Base-by-base conservation (phyloP, 2,329 filamentous ascomycete species). In the Nannizzia gypsea region DNA sequence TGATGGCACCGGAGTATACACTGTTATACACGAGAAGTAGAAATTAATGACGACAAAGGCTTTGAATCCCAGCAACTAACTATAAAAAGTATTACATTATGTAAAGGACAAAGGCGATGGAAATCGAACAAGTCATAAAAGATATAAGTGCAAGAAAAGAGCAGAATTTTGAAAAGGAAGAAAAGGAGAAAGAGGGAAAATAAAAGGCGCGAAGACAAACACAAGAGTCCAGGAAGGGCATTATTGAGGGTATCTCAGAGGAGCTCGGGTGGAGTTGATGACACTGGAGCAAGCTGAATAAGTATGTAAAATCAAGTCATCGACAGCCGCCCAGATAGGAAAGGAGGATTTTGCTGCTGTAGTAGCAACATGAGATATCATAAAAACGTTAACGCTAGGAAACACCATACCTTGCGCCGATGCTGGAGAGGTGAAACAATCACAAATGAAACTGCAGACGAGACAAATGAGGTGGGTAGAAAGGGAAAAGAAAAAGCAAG, bases 21-120 rank as follows among this genome's bases (percentile, higher is more conserved):
- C 62, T 61, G 50, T 20, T 58, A 44, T 54, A 62, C 56, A 57
- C 55, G 57, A 59, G 61, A 65, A n/a, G 34, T 54, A 54, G 26
- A 54, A 34, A 20, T 50, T 34, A 54, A 54, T 54, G 50, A 54
- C 50, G 34, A 34, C 26, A 34, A 34, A 54, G 4, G 34, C 11
- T 54, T 9, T 34, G 26, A 20, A 54, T 36, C 15, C 24, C 26
- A 34, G 50, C 50, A 54, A 34, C 13, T 54, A 34, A 31, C 26
- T 54, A 54, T 54, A 26, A 31, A 26, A 31, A 54, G 6, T 54
- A 54, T 59, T 64, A 64, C 40, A 62, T 55, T 58, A 54, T 34
- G 50, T 34, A 54, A 42, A 42, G 15, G 26, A 26, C 20, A 9
- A 17, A 28, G 26, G 13, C 26, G 26, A 44, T 24, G 24, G 24